A percentile compares a stretch with the other conserved stretches of the same genome.
These are phyloP conservation scores for Schizosaccharomyces cryophilus DNA, from an alignment of 805 yeast genomes.

Conservation along the genomic window DNA sequence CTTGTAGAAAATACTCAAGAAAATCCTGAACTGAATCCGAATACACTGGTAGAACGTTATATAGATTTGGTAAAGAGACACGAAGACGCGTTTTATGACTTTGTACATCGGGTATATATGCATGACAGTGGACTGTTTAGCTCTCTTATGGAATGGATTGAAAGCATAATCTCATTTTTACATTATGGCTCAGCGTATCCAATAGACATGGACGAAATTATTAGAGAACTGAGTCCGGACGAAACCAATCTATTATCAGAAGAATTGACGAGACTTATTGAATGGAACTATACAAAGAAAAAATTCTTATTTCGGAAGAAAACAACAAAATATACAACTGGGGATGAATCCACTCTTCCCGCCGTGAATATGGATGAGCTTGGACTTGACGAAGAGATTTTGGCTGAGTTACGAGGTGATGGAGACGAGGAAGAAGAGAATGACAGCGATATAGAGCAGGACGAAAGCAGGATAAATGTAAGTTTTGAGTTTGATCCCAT, in stretches of 20 bases:
- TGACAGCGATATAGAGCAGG: not conserved
- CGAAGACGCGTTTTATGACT: constrained; percentile 44
- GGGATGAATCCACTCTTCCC: not conserved
- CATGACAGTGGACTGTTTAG: constrained; percentile 56
- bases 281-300: not conserved
- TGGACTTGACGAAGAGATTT: not conserved
- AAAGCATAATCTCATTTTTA: constrained; percentile 35
- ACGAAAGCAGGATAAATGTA: not conserved
- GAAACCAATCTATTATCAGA: not conserved
- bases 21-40: constrained; percentile 27
- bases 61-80: constrained; percentile 44
- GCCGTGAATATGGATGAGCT: not conserved
- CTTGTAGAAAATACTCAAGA: constrained; percentile 28
- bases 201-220: constrained; percentile 8
- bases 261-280: not conserved
- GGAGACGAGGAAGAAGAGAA: constrained; percentile 4
- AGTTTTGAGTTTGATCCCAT: not conserved
- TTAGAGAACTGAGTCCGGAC: not conserved
- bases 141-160: constrained; percentile 50
- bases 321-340: not conserved
- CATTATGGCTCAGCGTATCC: constrained; percentile 22
- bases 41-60: constrained; percentile 42
- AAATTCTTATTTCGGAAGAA: not conserved
- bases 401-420: constrained; percentile 3
- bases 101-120: constrained; percentile 59